Evolutionary conservation across 78 protist species (phyloP), one percentile per base, ranked within the genome.

Genomic region (Diacronema lutheri): DNA sequence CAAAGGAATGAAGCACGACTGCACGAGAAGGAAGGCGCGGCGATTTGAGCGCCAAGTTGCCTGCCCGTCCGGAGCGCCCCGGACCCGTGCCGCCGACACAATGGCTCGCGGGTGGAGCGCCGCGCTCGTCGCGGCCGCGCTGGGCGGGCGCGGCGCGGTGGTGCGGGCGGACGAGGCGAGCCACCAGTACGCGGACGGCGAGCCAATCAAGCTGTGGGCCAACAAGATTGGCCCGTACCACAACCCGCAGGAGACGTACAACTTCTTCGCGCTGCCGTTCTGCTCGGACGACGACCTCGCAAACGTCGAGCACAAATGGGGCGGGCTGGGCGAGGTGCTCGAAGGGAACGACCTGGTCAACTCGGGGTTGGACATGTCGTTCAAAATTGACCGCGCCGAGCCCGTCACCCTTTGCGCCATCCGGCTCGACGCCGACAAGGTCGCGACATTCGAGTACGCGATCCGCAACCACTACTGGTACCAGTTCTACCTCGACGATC

Each of bases 191-290:
- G 20, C 44, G 4, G 40, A 65, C 4, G 76, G 86, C 41, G 97
- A 89, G 38, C 81, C 65, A 21, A 90, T 92, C 38, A 35, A 33
- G 6, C 56, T 93, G 10, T 93, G 84, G 91, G 91, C 83, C 66
- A 93, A 93, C 93, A 91, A 92, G 33, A 87, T 95, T 6, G 97
- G 96, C 19, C 96, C 96, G 23, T 93, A 86, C 78, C 74, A 93
- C 88, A 95, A 95, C 76, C 96, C 96, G 2, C 96, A 93, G 40
- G 96, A 95, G 84, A 95, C 96, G 35, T 95, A 95, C 66, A 19
- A n/a, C 29, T 95, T 79, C 83, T 92, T 78, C 74, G 38, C 89
- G 40, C 44, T 56, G 33, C 82, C 82, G 0, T 55, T 46, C 66
- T 76, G 82, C 57, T 26, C 31, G 40, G 38, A 11, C 14, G 1